Evolutionary conservation across 352 stramenopile genomes (phyloP), one percentile per base, ranked within the genome.

Genomic region (Globisporangium iwayamae): DNA sequence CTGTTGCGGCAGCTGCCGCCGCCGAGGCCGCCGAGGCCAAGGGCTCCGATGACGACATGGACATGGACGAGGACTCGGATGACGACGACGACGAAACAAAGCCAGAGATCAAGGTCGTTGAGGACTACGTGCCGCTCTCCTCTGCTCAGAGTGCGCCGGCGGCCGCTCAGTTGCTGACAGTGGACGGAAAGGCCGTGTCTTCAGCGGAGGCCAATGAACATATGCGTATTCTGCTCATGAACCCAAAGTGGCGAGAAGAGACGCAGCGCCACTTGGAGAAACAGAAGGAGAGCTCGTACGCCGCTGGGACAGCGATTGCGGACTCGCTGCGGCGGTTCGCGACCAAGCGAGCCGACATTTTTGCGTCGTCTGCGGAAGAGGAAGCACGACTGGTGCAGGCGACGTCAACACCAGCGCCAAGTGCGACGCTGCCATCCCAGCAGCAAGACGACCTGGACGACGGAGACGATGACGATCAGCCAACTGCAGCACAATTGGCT

Each of bases 171-270:
- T 65, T 94, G 20, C 53, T 93, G 32, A 93, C 72, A 18, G 85
- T 94, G 11, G 87, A 94, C 52, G 94, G 96, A 11, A 97, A 98
- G 63, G 90, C 85, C 9, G 78, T 99, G 4, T 80, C 78, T 0
- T 83, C 85, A 13, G 73, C 87, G 4, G 81, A 96, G 48, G 86
- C 97, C 38, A 96, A 98, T n/a, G 98, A 99, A 70, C 97, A 99
- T 76, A 98, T 99, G 97, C 91, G 98, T 13, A 99, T 99, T 73
- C 80, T 99, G 69, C 73, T 99, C 30, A 89, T 99, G 68, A 98
- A 99, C 74, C 97, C 97, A 2, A 99, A 98, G 68, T 99, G 97
- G 96, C 85, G 93, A 39, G 96, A 99, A 69, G 94, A 99, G 85
- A 89, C 86, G 13, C 88, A 96, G 64, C 87, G 96, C 41, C 98